These are phyloP conservation scores for Quercus tomentella DNA, from an alignment of 331 rosid genomes.

Conservation along the genomic window DNA sequence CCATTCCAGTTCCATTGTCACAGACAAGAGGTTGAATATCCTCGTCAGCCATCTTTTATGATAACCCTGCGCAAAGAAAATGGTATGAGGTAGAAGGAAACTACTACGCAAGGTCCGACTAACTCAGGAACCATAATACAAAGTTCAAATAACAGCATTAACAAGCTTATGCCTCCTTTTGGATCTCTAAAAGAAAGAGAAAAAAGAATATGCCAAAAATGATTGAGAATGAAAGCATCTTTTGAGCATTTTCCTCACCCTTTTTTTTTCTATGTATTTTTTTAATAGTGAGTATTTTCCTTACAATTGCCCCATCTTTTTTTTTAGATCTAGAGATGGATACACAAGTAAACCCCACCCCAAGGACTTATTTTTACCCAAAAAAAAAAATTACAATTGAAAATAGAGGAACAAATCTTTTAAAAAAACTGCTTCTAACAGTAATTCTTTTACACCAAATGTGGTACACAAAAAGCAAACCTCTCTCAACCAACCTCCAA, in stretches of 20 bases:
- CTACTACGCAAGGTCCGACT: background rate
- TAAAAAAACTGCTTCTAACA: background rate
- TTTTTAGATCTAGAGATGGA: background rate
- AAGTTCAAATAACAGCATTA: background rate
- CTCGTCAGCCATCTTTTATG: slow-evolving; percentile 72
- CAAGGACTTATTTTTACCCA: no score
- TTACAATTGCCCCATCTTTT: background rate
- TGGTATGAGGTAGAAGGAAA: background rate
- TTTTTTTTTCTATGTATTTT: background rate
- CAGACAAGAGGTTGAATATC: slow-evolving; percentile 91
- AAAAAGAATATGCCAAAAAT: background rate
- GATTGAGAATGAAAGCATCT: background rate
- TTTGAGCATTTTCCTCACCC: background rate
- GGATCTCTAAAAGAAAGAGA: background rate
- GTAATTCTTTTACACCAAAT: background rate
- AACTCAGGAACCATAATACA: background rate
- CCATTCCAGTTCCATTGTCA: slow-evolving; percentile 97
- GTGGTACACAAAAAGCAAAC: background rate
- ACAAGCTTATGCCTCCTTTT: background rate
- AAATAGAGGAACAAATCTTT: background rate
- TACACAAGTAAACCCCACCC: background rate
- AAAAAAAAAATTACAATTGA: background rate
- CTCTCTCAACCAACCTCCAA: background rate
- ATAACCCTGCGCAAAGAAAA: slow-evolving; percentile 25
- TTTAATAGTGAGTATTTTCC: background rate